A percentile compares a stretch with the other conserved stretches of the same genome.
These are phyloP conservation scores for Paecilomyces sp. DNA, from an alignment of 2,329 filamentous ascomycete genomes.

Conservation along the genomic window DNA sequence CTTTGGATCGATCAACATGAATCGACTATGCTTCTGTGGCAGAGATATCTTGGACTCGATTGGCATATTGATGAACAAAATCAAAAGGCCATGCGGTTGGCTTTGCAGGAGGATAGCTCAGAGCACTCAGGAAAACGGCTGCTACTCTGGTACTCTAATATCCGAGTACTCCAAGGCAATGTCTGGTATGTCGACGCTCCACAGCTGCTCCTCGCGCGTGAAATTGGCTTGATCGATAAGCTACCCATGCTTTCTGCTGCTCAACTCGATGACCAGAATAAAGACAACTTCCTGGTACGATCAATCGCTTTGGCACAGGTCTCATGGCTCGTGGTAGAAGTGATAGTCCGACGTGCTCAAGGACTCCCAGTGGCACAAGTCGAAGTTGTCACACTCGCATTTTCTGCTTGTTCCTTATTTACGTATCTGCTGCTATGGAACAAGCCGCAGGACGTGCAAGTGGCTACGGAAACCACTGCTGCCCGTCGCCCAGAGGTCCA, in stretches of 20 bases:
- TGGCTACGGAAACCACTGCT: conserved; percentile 7
- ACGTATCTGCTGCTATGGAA: conserved; percentile 11
- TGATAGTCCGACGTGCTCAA: conserved; percentile 12
- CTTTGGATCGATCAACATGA: neutral
- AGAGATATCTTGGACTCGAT: neutral
- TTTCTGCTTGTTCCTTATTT: conserved; percentile 12
- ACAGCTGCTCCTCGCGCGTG: conserved; percentile 13
- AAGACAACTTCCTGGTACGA: conserved; percentile 18
- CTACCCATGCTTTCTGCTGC: conserved; percentile 12
- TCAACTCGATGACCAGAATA: conserved; percentile 14
- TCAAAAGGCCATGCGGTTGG: neutral
- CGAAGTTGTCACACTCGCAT: conserved; percentile 16
- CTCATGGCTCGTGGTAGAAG: conserved; percentile 14
- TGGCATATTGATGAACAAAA: neutral
- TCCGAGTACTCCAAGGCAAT: neutral
- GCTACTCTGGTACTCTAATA: neutral
- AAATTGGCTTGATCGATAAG: conserved; percentile 10
- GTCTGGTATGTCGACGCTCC: conserved; percentile 1
- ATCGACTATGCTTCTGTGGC: neutral
- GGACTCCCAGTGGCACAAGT: conserved; percentile 16
- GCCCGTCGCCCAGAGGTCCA: conserved; percentile 2
- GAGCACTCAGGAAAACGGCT: neutral
- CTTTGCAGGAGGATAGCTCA: neutral
- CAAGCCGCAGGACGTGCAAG: conserved; percentile 15
- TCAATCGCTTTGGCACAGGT: conserved; percentile 15